Base-by-base conservation (phyloP, 768 basidiomycete species). In the Pisolithus orientalis region DNA sequence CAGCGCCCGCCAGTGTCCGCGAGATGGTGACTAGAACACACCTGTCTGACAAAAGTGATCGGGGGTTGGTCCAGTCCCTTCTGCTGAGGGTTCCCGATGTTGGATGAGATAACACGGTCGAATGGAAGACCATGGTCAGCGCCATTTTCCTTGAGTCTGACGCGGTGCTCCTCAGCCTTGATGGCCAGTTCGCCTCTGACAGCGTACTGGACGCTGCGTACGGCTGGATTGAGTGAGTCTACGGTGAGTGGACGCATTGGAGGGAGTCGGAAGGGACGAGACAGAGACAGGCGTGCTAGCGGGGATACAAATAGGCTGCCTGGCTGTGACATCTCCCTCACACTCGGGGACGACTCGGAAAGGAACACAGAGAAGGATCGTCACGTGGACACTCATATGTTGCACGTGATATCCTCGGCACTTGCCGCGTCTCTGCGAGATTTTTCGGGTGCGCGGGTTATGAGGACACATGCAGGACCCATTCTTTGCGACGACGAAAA, bases 41-140 rank as follows among this genome's bases (percentile, higher is more conserved):
- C 93, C 86, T 98, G 95, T 51, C 95, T 78, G 53, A 83, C 80
- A 66, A 91, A 98, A 5, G 95, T 96, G 55, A 98, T 81, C 2
- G 94, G 91, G 5, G 85, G 80, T 66, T 99, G 95, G 70, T 97
- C 85, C 49, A 99, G 77, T 0, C 94, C 94, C 60, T 84, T 86
- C 71, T 97, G 94, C 71, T 99, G 95, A 0, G 96, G 95, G 64
- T 99, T 98, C 9, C 95, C 95, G 54, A 99, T 99, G 72, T 98
- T 99, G 55, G 92, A 91, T 28, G 83, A 87, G 67, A 96, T 95
- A 69, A 98, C 78, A 60, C 82, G 80, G 66, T 83, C 79, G 70
- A 98, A 99, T 14, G 93, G 92, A 14, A 97, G 77, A 17, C 73
- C 74, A 57, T 80, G 71, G 52, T 74, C 13, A 2, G 31, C 39